Base-by-base conservation (phyloP, 305 asterid species). In the Fraxinus ornus region DNA sequence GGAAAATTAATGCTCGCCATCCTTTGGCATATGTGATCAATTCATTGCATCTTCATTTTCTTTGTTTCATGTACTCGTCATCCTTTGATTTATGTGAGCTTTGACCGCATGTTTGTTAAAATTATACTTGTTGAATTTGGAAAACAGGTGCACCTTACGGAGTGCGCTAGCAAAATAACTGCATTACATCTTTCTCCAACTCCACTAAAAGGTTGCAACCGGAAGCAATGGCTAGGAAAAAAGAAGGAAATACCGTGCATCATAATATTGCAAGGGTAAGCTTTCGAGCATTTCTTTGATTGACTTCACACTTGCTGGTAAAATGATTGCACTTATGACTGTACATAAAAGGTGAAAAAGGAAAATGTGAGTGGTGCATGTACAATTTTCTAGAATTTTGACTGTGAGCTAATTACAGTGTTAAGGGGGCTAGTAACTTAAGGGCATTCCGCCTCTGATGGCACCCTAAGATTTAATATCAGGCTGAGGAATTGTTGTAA, bases 11-110 rank as follows among this genome's bases (percentile, higher is more conserved):
- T 52, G 4, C 21, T 52, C 22, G 2, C 79, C 79, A 39, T 83
- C 81, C 47, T 80, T 72, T 47, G n/a, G 76, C 77, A 26, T 30
- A 21, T 77, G 79, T 82, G 70, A 47, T 28, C 70, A 78, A 30
- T 77, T 22, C 39, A 15, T 30, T 70, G 76, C 39, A 32, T 70
- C 76, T 70, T 70, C 12, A 32, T 28, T 70, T 28, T 70, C 39
- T 70, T 9, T 2, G 7, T 64, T 66, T 66, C 74, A 24, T 70
- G 21, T 32, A 70, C 41, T 70, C 19, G 12, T 32, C 22, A 30
- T 70, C 75, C 19, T 68, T 19, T 57, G 68, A 21, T 21, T 19
- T 57, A 7, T 57, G 28, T 7, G 12, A 19, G 26, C 68, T 19
- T 68, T 28, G 36, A 4, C 37, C 0, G 19, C 75, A 9, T 5